Conservation (phyloP, 176 grass and related monocot species). For the Tuctoria greenei region DNA sequence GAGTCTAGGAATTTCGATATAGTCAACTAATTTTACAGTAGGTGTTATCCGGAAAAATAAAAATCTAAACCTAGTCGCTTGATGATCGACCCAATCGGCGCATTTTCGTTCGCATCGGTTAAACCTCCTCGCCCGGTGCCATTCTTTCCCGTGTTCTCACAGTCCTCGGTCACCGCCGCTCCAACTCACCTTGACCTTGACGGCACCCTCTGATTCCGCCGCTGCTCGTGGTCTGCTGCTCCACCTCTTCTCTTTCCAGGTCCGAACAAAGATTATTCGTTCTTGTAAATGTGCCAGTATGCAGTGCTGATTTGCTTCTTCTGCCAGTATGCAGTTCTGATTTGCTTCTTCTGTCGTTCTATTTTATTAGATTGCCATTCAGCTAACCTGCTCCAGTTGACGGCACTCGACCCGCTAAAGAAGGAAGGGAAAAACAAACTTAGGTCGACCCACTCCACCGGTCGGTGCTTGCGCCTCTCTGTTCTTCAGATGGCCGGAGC, state of each 20-base stretch:
- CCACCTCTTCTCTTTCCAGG: neutral
- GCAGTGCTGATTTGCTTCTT: neutral
- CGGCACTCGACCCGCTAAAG: neutral
- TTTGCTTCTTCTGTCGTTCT: neutral
- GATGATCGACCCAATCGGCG: neutral
- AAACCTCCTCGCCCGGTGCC: too few relatives aligned
- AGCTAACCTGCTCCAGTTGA: neutral
- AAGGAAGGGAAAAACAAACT: neutral
- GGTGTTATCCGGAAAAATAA: too few relatives aligned
- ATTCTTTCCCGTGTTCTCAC: neutral
- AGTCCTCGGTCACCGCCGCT: neutral
- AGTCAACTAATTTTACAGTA: too few relatives aligned
- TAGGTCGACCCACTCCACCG: neutral
- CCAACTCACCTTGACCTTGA: neutral
- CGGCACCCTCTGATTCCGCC: neutral
- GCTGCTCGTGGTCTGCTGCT: neutral
- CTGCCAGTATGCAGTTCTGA: neutral
- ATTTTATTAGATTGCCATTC: neutral
- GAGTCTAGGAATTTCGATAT: too few relatives aligned
- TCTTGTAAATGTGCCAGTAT: neutral
- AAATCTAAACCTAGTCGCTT: too few relatives aligned
- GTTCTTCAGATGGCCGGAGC: slow-evolving; percentile 34
- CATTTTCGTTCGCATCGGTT: too few relatives aligned
- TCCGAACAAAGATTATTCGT: neutral
- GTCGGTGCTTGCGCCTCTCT: neutral